Evolutionary conservation across 371 early-diverging fungal genomes (phyloP), one percentile per base, ranked within the genome.

Genomic region (Smittium culicis): DNA sequence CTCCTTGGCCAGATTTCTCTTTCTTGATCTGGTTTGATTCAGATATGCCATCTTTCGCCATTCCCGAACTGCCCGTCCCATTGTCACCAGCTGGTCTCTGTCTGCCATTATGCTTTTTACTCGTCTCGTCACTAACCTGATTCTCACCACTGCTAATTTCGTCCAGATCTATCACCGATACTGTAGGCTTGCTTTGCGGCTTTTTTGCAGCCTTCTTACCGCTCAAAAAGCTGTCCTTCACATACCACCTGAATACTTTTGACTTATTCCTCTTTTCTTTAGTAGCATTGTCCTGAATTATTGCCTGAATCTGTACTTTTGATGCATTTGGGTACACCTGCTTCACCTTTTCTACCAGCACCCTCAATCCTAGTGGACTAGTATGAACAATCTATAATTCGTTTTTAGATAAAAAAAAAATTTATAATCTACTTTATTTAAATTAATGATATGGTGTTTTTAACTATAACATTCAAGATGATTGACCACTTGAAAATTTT

Each of bases 261-360:
- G 34, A 34, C 11, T 1, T 32, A 33, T 33, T 63, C 63, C 35
- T 63, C n/a, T 33, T 25, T n/a, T 30, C 31, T 33, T 63, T 63
- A 14, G n/a, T n/a, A 35, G n/a, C n/a, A 63, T 63, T 63, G 63
- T n/a, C n/a, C 32, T 63, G 63, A n/a, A 63, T 63, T 24, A 30
- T 34, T n/a, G 34, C n/a, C 63, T 63, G 63, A n/a, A 63, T 63
- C 33, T 63, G 63, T 14, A 63, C n/a, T 33, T 63, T 63, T 25
- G 63, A 63, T 63, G 63, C 63, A 2, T 2, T 63, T 32, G 63
- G 63, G 32, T 32, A 63, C 63, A 24, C 25, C 34, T 63, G 63
- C n/a, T 63, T 63, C 2, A 63, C n/a, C 32, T 63, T 63, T 63
- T 63, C 63, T 5, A 63, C 34, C n/a, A 63, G n/a, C 2, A 63